These are phyloP conservation scores for Pecoramyces ruminantium DNA, from an alignment of 192 early-diverging fungal species.

Conservation along the genomic window DNA sequence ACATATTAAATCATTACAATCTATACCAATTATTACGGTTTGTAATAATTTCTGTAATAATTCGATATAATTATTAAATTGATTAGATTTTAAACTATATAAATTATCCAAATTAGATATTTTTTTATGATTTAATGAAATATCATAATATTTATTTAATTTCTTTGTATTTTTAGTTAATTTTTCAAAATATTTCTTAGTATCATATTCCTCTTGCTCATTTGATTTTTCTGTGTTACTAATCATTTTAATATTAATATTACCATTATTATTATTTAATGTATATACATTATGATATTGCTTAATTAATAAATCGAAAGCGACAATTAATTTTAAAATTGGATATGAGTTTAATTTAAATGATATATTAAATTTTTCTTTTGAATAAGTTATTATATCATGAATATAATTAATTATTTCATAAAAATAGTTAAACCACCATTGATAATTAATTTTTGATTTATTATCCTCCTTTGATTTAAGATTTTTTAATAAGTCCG, in stretches of 20 bases:
- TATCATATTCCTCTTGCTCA: neutral
- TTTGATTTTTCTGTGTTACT: neutral
- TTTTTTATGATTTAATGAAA: neutral
- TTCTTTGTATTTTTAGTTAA: neutral
- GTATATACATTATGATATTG: neutral
- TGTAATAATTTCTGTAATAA: neutral
- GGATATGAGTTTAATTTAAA: neutral
- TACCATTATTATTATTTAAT: neutral
- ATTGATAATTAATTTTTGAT: neutral
- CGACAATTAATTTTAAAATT: neutral
- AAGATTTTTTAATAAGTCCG: neutral
- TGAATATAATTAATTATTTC: neutral
- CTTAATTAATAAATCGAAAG: neutral
- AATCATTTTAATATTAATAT: neutral
- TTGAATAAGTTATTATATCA: neutral
- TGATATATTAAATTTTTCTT: neutral
- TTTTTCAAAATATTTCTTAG: neutral
- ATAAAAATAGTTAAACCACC: neutral
- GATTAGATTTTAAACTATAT: neutral
- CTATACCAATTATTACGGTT: neutral
- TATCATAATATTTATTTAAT: neutral
- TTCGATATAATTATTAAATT: neutral
- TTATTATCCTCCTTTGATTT: neutral
- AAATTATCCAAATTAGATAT: neutral
- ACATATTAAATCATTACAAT: neutral